Percentiles rank a stretch among this genome's conserved stretches.
Evolutionary conservation across 2,329 filamentous ascomycete genomes (phyloP).

Genomic region (Golovinomyces cichoracearum): DNA sequence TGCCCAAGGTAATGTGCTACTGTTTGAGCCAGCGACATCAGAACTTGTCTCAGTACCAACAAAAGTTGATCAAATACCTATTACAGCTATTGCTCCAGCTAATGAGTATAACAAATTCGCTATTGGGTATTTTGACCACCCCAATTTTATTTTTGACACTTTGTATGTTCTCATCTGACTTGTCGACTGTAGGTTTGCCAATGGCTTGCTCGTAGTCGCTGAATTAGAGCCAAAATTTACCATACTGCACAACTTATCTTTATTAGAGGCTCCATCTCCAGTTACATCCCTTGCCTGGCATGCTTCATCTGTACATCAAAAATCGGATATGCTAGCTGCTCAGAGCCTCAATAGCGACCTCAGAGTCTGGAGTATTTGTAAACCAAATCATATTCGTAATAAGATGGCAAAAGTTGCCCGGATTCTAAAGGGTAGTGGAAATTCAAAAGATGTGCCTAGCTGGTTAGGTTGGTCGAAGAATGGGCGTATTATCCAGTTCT

Average conservation of each 20-base stretch:
- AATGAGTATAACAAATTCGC: conserved; percentile 84
- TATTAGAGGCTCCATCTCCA: conserved; percentile 57
- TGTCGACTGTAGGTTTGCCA: conserved; percentile 76
- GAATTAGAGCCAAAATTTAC: conserved; percentile 77
- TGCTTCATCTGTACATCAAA: conserved; percentile 81
- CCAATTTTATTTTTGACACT: not conserved
- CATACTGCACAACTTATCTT: conserved; percentile 76
- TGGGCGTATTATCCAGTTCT: conserved; percentile 77
- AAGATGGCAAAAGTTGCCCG: conserved; percentile 64
- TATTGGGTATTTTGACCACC: conserved; percentile 40
- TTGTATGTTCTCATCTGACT: not conserved
- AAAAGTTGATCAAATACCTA: conserved; percentile 70
- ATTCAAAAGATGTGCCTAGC: conserved; percentile 44
- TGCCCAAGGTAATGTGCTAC: conserved; percentile 68
- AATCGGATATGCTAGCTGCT: conserved; percentile 90
- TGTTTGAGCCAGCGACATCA: conserved; percentile 79
- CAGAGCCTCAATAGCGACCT: conserved; percentile 82
- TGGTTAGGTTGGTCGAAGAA: conserved; percentile 99
- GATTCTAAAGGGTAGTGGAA: conserved; percentile 56
- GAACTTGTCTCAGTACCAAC: conserved; percentile 81
- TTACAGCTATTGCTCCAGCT: conserved; percentile 76
- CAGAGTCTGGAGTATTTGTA: conserved; percentile 87
- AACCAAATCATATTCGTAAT: conserved; percentile 24
- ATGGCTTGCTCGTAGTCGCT: conserved; percentile 77
- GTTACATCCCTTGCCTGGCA: conserved; percentile 83